Evolutionary conservation across 2,329 filamentous ascomycete species (phyloP).

Genomic region (Diaporthe vexans): DNA sequence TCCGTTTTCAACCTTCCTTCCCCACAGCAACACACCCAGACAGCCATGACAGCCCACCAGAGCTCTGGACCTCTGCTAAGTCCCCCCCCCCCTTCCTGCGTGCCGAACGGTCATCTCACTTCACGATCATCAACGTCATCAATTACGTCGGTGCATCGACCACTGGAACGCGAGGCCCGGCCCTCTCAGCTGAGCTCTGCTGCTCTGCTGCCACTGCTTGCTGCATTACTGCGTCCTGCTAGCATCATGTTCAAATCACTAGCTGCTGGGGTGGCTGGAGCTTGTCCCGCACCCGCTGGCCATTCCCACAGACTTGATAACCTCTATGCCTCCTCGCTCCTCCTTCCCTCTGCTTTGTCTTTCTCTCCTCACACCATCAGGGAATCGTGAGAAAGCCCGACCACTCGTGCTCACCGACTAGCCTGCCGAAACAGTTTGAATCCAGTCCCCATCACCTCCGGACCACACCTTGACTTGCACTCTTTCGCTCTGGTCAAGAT

Average conservation of each 20-base stretch:
- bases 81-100: constrained; percentile 15
- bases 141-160: constrained; percentile 40
- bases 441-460: background rate
- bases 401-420: background rate
- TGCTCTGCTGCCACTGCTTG: background rate
- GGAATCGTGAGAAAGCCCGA: background rate
- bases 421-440: background rate
- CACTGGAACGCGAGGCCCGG: constrained; percentile 34
- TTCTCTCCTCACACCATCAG: background rate
- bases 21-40: background rate
- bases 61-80: background rate
- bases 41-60: background rate
- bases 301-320: constrained; percentile 13
- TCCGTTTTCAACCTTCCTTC: background rate
- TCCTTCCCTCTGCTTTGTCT: too few relatives aligned
- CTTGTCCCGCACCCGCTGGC: background rate
- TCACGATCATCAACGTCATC: constrained; percentile 43
- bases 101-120: constrained; percentile 31
- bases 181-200: constrained; percentile 39
- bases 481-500: constrained; percentile 23
- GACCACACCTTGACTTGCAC: background rate
- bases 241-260: background rate
- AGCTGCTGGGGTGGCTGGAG: constrained; percentile 20
- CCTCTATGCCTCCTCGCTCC: background rate
- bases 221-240: background rate